A percentile compares a stretch with the other conserved stretches of the same genome.
Evolutionary conservation across 2,329 filamentous ascomycete genomes (phyloP).

Genomic region (Phaeosphaeria sp.): DNA sequence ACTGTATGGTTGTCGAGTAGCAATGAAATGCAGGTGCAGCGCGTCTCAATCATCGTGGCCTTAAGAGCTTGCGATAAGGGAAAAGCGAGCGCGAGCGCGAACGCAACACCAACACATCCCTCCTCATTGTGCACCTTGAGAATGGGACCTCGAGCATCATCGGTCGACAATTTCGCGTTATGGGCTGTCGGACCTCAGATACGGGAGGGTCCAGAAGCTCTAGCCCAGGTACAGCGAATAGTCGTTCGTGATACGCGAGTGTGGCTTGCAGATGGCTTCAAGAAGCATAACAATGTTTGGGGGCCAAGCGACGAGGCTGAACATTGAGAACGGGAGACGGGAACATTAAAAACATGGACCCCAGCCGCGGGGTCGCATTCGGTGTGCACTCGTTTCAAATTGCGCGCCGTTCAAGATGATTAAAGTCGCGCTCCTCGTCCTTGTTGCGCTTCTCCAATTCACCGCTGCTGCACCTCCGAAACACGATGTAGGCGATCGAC

Average conservation of each 20-base stretch:
- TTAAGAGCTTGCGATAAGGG: too few relatives aligned
- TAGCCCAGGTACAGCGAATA: neutral
- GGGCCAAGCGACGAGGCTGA: neutral
- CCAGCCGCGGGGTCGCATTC: neutral
- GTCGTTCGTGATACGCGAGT: neutral
- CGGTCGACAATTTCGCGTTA: neutral
- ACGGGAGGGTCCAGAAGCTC: neutral
- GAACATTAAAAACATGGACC: neutral
- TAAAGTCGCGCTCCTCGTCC: neutral
- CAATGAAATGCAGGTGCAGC: too few relatives aligned
- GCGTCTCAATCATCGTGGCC: too few relatives aligned
- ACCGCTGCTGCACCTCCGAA: neutral
- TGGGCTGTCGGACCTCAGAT: neutral
- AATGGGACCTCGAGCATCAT: neutral
- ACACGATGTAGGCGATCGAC: neutral
- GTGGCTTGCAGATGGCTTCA: constrained; percentile 1
- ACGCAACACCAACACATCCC: neutral
- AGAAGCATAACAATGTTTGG: neutral
- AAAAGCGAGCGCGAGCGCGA: too few relatives aligned
- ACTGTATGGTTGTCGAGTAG: neutral
- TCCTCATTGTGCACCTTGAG: neutral
- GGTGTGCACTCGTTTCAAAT: neutral
- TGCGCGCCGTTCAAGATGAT: neutral
- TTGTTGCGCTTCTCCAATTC: neutral
- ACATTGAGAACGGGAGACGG: neutral